Percentiles rank a stretch among this genome's conserved stretches.
phyloP scores from a whole-genome alignment of 140 eudicot species.

The Flaveria floridana region DNA sequence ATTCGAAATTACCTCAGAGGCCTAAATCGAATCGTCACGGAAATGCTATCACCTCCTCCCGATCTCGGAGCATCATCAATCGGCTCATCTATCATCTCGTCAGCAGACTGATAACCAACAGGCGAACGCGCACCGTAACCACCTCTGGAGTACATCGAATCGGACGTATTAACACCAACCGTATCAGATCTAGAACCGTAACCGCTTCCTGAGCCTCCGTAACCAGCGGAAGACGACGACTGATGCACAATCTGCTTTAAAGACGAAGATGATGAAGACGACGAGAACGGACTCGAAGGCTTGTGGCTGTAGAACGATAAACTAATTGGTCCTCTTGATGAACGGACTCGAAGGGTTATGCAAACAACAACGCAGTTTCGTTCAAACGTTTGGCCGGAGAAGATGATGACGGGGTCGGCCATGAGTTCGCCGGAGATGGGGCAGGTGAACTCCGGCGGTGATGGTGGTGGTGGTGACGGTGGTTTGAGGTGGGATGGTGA shows the following conservation, averaged over 20 bases:
- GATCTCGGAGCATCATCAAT: slow-evolving; percentile 51
- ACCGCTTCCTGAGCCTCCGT: slow-evolving; percentile 46
- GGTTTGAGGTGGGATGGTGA: too few species aligned
- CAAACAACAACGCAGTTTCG: too few species aligned
- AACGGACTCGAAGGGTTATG: slow-evolving; percentile 17
- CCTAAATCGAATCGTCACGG: slow-evolving; percentile 91
- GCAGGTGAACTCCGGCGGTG: too few species aligned
- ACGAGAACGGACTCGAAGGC: slow-evolving; percentile 75
- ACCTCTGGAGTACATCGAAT: slow-evolving; percentile 40
- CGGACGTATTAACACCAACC: slow-evolving; percentile 45
- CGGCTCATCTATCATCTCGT: slow-evolving; percentile 60
- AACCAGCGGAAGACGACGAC: slow-evolving; percentile 49
- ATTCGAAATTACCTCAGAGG: slow-evolving; percentile 65
- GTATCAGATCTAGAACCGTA: slow-evolving; percentile 63
- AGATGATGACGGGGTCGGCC: too few species aligned
- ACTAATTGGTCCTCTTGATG: slow-evolving; percentile 74
- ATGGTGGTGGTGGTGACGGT: too few species aligned
- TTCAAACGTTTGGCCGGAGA: too few species aligned
- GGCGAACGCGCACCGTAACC: slow-evolving; percentile 57
- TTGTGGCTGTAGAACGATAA: slow-evolving; percentile 62
- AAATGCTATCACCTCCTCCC: slow-evolving; percentile 76
- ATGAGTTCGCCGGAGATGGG: too few species aligned
- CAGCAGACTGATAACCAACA: slow-evolving; percentile 59
- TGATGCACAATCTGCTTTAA: slow-evolving; percentile 56
- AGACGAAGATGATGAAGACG: slow-evolving; percentile 79